Base-by-base conservation (phyloP, 2,329 filamentous ascomycete species). In the Macroventuria anomochaeta region DNA sequence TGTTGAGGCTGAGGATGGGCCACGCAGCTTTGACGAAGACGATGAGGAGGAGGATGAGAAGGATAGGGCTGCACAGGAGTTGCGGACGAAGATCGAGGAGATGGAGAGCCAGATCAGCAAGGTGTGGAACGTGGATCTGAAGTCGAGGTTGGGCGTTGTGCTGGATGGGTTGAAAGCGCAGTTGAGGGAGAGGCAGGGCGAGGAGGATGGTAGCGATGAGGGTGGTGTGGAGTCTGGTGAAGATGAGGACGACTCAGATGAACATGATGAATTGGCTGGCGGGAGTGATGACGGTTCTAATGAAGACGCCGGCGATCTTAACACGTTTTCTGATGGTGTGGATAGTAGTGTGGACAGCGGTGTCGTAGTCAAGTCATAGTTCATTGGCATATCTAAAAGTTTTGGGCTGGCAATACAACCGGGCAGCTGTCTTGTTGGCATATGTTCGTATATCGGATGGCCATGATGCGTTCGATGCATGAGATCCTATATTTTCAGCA, bases 21-120 rank as follows among this genome's bases (percentile, higher is more conserved):
- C 65, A 73, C 51, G 78, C 73, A 10, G 75, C 71, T 75, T 79
- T 52, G 71, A 73, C 8, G 74, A 54, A 1, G 75, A 61, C 1
- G 52, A 52, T 2, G 61, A 59, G 7, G 60, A 68, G 0, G 67
- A 69, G 0, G 67, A 70, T 1, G 62, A 65, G 1, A 63, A 63
- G 11, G 60, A 62, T 15, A 63, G 66, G 34, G 64, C 61, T 2
- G 64, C 60, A 1, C 58, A 69, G 20, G 74, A 76, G 51, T 39
- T 76, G 18, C 49, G 52, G 25, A 41, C 21, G 1, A 76, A 75
- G 56, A 75, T 76, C 26, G 34, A 53, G 3, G 73, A 74, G 47
- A 64, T 76, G 62, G 71, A 75, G 43, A 40, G 53, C 5, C 73
- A 76, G 42, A 52, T 74, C 6, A 61, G 44, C 26, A 60, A 68